Evolutionary conservation across 1,284 basidiomycete genomes (phyloP), one percentile per base, ranked within the genome.

Genomic region (Cystobasidiaceae sp.): DNA sequence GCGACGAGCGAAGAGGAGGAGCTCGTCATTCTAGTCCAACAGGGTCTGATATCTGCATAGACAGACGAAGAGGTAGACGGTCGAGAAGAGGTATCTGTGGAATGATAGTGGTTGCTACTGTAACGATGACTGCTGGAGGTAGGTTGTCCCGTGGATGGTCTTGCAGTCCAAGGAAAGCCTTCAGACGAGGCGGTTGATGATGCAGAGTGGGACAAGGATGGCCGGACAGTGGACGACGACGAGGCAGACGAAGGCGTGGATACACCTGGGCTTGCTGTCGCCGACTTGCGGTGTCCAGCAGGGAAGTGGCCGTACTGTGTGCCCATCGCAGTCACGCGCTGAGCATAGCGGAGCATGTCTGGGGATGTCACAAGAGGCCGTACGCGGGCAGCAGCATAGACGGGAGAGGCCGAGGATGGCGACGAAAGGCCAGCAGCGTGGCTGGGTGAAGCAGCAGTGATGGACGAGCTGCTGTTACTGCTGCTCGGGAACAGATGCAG

Each of bases 161-260:
- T 43, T 25, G 54, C 54, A 56, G 54, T 56, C 54, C 54, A 56
- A 44, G 54, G 54, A 19, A 56, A 56, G 1, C 54, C 54, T 44
- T 56, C 54, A 44, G 37, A 34, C 33, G 54, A 56, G 4, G 54
- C 39, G 41, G 37, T 41, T 3, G n/a, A 27, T 13, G 17, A 32
- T 6, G 8, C 34, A 32, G 7, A 6, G 37, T 11, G 11, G 37
- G n/a, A 39, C 37, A 11, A 39, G 37, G 37, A 39, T 39, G 37
- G n/a, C n/a, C 37, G 11, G 11, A 39, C 11, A 11, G 11, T n/a
- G 11, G 37, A 39, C n/a, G 11, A 11, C n/a, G 37, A 39, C 11
- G 37, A 11, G n/a, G 37, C 11, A 39, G 37, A n/a, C 11, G 37
- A 39, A 11, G 11, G 37, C n/a, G 37, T 17, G 2, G 41, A 28